phyloP scores from a whole-genome alignment of 108 stramenopile genomes.

The Cyclostephanos invisitatus region DNA sequence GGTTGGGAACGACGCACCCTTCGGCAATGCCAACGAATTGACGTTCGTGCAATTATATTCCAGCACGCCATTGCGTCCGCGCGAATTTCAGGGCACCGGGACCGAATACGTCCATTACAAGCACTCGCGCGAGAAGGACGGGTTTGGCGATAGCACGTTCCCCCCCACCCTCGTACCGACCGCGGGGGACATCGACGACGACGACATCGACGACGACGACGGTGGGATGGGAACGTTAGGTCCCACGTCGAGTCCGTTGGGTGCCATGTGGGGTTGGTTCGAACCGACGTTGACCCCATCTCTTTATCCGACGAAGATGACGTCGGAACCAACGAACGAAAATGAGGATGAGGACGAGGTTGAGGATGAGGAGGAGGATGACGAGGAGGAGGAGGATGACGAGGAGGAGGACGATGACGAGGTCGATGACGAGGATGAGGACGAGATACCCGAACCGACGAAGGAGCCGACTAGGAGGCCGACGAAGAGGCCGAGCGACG shows the following conservation, averaged over 20 bases:
- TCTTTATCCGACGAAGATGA: neutral
- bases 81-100: slow-evolving; percentile 18
- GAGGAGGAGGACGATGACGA: neutral
- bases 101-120: slow-evolving; percentile 47
- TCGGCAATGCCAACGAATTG: neutral
- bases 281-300: slow-evolving; percentile 8
- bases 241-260: slow-evolving; percentile 22
- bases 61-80: slow-evolving; percentile 35
- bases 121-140: slow-evolving; percentile 34
- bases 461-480: slow-evolving; percentile 18
- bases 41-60: neutral
- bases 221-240: slow-evolving; percentile 31
- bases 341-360: neutral
- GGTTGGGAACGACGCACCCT: neutral
- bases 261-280: slow-evolving; percentile 11
- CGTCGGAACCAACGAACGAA: neutral
- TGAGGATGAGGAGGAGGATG: neutral
- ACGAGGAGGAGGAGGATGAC: neutral
- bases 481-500: slow-evolving; percentile 11
- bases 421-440: neutral
- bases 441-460: neutral
- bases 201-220: too few relatives aligned
- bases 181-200: neutral
- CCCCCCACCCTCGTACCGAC: slow-evolving; percentile 23
- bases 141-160: slow-evolving; percentile 27